Evolutionary conservation across 2,329 filamentous ascomycete species (phyloP), one percentile per base, ranked within the genome.

Genomic region (Talaromyces sp.): DNA sequence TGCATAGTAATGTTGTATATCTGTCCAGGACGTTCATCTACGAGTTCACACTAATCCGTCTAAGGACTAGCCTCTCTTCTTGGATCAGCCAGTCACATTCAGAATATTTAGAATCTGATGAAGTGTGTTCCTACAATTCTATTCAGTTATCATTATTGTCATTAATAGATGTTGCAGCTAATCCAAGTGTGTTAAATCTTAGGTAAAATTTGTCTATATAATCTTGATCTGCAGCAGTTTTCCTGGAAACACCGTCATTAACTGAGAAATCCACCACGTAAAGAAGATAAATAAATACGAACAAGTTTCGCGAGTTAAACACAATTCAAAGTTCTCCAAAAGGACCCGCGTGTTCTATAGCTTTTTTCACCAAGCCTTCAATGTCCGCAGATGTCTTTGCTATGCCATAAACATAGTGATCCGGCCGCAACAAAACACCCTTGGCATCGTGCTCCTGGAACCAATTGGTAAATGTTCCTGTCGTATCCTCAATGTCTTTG

Each of bases 351-450:
- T 38, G 35, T 9, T 38, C 17, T n/a, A 38, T 38, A 38, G 35
- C 35, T 8, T 17, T 38, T n/a, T 38, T 7, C n/a, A 38, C 17
- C 35, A 38, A 38, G 35, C 14, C 35, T 38, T 38, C 35, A 14
- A 38, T 38, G 8, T 38, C 35, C 17, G 35, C 35, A 38, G 17
- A 38, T 17, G 35, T 24, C 43, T 19, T 58, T 26, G 29, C 56
- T 51, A 58, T 24, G 46, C 56, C 56, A n/a, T 51, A 52, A 2
- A 58, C 29, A 29, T 41, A 58, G 50, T 58, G 29, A 14, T 52
- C 56, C 32, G 56, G 56, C 14, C 56, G 27, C 19, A 58, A 13
- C 21, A 58, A 58, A 13, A 58, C 56, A 6, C 43, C 56, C 31
- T 13, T 38, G 2, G 46, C 46, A 35, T 19, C 24, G 46, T 58